These are phyloP conservation scores for Aspergillus aculeatus DNA, from an alignment of 2,329 filamentous ascomycete genomes.

Conservation along the genomic window DNA sequence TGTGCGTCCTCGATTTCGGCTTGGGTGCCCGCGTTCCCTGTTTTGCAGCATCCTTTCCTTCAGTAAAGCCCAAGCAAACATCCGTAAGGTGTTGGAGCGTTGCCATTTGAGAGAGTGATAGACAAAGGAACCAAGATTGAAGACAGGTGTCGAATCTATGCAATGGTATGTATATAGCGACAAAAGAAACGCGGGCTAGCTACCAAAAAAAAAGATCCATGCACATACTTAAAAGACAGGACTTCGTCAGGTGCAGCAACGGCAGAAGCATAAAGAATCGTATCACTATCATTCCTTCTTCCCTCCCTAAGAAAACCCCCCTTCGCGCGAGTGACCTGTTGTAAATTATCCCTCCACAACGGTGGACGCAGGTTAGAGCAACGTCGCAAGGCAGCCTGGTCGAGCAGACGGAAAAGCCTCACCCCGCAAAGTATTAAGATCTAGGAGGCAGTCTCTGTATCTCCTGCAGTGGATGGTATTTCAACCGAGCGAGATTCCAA, in stretches of 20 bases:
- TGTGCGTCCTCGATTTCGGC: neutral
- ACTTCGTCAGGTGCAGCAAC: neutral
- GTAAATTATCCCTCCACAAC: neutral
- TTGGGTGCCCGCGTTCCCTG: neutral
- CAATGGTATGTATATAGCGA: conserved; percentile 22
- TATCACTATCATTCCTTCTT: conserved; percentile 15
- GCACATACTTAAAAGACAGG: conserved; percentile 7
- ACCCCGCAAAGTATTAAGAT: neutral
- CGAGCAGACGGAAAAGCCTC: conserved; percentile 3
- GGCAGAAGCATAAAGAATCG: conserved; percentile 2
- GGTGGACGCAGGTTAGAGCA: neutral
- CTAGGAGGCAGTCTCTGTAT: conserved; percentile 32
- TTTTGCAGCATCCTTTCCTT: neutral
- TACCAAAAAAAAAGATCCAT: conserved; percentile 15
- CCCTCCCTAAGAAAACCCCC: neutral
- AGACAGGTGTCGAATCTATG: conserved; percentile 17
- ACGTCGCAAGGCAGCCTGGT: neutral
- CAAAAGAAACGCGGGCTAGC: neutral
- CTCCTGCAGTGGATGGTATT: conserved; percentile 24
- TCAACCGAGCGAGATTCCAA: conserved; percentile 39
- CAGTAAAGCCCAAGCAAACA: neutral
- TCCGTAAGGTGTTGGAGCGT: neutral
- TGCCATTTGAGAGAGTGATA: conserved; percentile 8
- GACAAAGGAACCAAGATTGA: neutral
- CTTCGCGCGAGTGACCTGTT: neutral